A percentile compares a stretch with the other conserved stretches of the same genome.
phyloP scores from a whole-genome alignment of 1,139 yeast species.

The Pneumocystis canis region DNA sequence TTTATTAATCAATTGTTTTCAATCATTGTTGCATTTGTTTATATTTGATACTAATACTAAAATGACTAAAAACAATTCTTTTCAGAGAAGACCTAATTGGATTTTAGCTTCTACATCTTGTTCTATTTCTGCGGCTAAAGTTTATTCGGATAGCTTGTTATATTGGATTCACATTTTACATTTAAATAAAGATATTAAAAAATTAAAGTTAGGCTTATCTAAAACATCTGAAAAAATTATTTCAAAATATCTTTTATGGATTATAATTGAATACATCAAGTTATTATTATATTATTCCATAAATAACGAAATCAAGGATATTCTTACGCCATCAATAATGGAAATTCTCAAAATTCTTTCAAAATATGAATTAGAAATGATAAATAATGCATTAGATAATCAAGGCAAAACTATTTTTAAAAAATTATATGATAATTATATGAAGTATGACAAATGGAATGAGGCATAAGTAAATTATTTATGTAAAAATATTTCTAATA shows the following conservation, averaged over 20 bases:
- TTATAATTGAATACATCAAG: not conserved
- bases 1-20: not conserved
- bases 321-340: not conserved
- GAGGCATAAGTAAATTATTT: slow-evolving; percentile 29
- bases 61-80: not conserved
- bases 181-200: not conserved
- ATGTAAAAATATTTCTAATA: not conserved
- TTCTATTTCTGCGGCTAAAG: not conserved
- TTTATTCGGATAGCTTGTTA: not conserved
- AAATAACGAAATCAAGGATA: not conserved
- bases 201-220: not conserved
- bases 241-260: not conserved
- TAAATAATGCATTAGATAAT: slow-evolving; percentile 56
- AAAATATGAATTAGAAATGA: slow-evolving; percentile 43
- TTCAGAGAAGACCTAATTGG: not conserved
- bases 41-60: not conserved
- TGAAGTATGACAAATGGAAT: slow-evolving; percentile 71
- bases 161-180: not conserved
- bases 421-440: slow-evolving; percentile 55
- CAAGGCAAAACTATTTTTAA: slow-evolving; percentile 58
- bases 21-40: not conserved
- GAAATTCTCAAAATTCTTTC: not conserved
- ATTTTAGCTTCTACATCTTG: not conserved
- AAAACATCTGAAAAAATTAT: not conserved
- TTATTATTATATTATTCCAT: not conserved